These are phyloP conservation scores for Colletotrichum sp. DNA, from an alignment of 2,329 filamentous ascomycete species.

Conservation along the genomic window DNA sequence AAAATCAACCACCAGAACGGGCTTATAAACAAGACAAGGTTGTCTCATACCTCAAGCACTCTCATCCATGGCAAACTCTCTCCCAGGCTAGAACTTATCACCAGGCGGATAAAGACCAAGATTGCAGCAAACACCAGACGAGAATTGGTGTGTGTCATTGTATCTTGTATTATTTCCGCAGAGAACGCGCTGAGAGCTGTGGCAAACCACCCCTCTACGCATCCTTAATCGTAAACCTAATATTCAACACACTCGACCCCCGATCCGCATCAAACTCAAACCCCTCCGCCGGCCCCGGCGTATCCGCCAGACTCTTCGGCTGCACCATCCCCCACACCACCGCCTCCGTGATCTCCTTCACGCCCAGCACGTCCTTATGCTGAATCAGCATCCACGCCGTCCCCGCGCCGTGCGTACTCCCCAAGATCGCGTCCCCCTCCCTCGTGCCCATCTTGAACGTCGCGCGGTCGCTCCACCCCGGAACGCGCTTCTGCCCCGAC, in stretches of 20 bases:
- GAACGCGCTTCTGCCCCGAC: background rate
- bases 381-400: background rate
- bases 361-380: background rate
- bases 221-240: background rate
- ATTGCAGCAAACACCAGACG: too few relatives aligned
- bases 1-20: too few relatives aligned
- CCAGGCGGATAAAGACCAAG: too few relatives aligned
- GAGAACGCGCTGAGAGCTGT: too few relatives aligned
- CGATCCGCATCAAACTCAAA: background rate
- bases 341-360: background rate
- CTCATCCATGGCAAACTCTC: too few relatives aligned
- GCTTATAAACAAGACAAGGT: rapidly evolving
- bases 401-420: background rate
- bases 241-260: background rate
- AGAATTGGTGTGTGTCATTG: too few relatives aligned
- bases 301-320: background rate
- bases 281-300: background rate
- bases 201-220: too few relatives aligned
- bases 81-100: too few relatives aligned
- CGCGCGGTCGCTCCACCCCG: background rate
- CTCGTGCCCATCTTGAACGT: background rate
- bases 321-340: background rate
- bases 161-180: too few relatives aligned
- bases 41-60: background rate
- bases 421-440: background rate